phyloP scores from a whole-genome alignment of 176 grass and related monocot genomes.

The Dactylis glomerata region DNA sequence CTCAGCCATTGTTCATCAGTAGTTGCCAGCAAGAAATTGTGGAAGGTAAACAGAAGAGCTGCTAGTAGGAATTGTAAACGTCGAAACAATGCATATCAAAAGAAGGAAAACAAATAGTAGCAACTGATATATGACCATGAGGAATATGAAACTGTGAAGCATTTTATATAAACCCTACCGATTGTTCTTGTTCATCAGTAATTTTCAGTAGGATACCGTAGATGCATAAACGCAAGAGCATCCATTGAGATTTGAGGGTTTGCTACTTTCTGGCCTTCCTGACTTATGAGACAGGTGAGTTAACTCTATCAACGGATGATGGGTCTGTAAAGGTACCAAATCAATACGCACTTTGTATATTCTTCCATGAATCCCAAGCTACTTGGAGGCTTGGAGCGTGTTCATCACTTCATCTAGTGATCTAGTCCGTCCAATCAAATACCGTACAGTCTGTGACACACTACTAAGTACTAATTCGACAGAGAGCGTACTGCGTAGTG shows the following conservation, averaged over 20 bases:
- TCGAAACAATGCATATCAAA: background rate
- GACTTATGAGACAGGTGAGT: background rate
- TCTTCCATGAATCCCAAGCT: background rate
- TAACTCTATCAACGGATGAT: background rate
- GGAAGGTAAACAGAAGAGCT: background rate
- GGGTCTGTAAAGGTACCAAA: background rate
- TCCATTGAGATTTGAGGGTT: background rate
- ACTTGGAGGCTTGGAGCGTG: background rate
- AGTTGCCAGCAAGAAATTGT: background rate
- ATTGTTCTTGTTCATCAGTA: background rate
- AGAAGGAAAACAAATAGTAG: background rate
- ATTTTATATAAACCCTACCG: background rate
- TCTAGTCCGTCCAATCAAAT: background rate
- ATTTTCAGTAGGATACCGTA: no score
- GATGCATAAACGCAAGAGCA: background rate
- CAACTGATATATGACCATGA: background rate
- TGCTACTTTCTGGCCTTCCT: background rate
- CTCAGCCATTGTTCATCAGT: background rate
- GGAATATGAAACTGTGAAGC: background rate
- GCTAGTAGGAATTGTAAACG: background rate
- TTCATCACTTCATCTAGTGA: background rate
- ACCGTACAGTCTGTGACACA: no score
- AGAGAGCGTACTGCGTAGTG: no score
- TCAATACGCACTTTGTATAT: background rate
- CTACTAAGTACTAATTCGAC: no score